Base-by-base conservation (phyloP, 495 filamentous ascomycete species). In the Annulohypoxylon bovei region DNA sequence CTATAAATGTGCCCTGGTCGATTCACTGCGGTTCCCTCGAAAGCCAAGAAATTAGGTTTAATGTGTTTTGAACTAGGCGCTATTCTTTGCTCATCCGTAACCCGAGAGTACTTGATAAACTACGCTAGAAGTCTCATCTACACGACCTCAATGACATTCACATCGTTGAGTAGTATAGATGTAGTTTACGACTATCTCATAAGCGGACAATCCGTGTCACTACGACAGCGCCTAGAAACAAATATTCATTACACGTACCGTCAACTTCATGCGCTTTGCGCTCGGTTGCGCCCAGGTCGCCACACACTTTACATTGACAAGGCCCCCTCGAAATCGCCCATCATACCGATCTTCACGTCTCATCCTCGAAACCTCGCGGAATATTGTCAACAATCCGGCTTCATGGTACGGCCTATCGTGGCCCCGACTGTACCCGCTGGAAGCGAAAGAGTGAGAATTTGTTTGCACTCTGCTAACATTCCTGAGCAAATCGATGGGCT, bases 81-180 rank as follows among this genome's bases (percentile, higher is more conserved):
- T 12, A 70, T 85, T 12, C 75, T 86, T 18, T 91, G 83, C 55
- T 81, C 82, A 1, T 74, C 81, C 0, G 40, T 81, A 1, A 78
- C 84, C 0, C 80, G 86, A 28, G 66, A 81, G n/a, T 89, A 89
- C 62, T 77, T 90, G 25, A 84, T 90, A 74, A 90, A 90, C 70
- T 90, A 90, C 64, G 86, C 87, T 16, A 81, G 86, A 12, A 82
- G 81, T 1, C 74, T 90, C 16, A 89, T 90, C 28, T 90, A 90
- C 71, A 88, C 86, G 0, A 90, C 88, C 0, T 80, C 82, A 32
- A 83, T 88, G 81, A 77, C 84, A 3, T 87, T 85, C 42, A 85
- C 88, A 2, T 74, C 82, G 1, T 74, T 90, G 25, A 83, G 77
- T 5, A 82, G 79, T 46, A 86, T 90, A 49, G 73, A 77, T 47